phyloP scores from a whole-genome alignment of 192 early-diverging fungal genomes.

The Spizellomyces punctatus region DNA sequence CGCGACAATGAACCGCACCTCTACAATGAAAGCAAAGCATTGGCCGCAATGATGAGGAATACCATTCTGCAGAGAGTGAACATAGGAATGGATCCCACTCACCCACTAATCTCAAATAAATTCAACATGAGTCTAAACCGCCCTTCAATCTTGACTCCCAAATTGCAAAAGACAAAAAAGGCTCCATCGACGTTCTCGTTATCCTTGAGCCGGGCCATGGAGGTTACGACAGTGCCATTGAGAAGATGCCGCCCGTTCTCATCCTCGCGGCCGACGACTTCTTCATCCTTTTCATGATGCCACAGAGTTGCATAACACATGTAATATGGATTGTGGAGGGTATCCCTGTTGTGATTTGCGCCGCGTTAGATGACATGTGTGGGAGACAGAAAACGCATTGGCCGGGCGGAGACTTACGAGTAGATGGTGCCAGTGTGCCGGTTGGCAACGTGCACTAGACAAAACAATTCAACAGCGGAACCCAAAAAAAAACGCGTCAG shows the following conservation, averaged over 20 bases:
- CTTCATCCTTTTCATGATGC: conserved; percentile 18
- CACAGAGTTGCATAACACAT: conserved; percentile 22
- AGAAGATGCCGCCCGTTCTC: conserved; percentile 12
- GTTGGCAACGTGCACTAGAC: conserved; percentile 2
- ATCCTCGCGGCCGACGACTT: conserved; percentile 9
- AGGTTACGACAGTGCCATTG: conserved; percentile 15
- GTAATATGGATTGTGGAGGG: conserved; percentile 24
- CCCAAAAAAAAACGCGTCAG: neutral
- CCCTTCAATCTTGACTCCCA: conserved; percentile 19
- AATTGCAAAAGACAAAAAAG: conserved; percentile 15
- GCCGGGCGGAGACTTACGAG: conserved; percentile 20
- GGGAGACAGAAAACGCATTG: neutral
- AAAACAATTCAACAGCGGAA: neutral
- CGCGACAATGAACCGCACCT: conserved; percentile 26
- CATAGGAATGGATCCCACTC: neutral
- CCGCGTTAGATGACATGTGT: neutral
- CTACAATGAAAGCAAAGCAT: neutral
- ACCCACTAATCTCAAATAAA: conserved; percentile 28
- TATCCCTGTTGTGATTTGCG: conserved; percentile 6
- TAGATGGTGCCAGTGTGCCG: conserved; percentile 2
- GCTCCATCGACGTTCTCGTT: conserved; percentile 19
- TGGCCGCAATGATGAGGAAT: neutral
- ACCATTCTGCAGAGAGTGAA: neutral
- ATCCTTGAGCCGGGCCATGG: conserved; percentile 29
- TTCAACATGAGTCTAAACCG: conserved; percentile 17